A percentile compares a stretch with the other conserved stretches of the same genome.
These are phyloP conservation scores for Chaetothyriales sp. DNA, from an alignment of 2,329 filamentous ascomycete genomes.

Conservation along the genomic window DNA sequence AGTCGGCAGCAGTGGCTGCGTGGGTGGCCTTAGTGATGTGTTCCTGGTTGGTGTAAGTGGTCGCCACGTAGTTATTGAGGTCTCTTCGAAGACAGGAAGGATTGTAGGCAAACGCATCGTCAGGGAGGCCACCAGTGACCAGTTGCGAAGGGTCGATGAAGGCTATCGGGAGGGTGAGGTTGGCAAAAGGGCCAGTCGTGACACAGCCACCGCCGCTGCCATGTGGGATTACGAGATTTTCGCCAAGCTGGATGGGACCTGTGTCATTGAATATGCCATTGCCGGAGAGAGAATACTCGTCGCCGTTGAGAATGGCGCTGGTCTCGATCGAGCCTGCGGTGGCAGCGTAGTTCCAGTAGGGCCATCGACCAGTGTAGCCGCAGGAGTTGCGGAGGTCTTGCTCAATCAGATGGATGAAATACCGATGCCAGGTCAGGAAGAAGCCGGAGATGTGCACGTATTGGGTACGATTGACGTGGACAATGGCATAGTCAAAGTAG, in stretches of 20 bases:
- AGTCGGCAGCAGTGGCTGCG: constrained; percentile 11
- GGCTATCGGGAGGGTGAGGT: constrained; percentile 11
- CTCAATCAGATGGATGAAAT: constrained; percentile 30
- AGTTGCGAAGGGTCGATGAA: constrained; percentile 14
- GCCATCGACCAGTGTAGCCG: constrained; percentile 30
- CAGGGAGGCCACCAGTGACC: constrained; percentile 8
- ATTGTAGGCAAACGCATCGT: constrained; percentile 14
- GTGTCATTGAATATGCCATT: constrained; percentile 16
- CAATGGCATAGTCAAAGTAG: constrained; percentile 28
- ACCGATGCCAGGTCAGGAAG: constrained; percentile 33
- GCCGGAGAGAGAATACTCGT: constrained; percentile 23
- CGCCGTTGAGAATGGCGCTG: constrained; percentile 25
- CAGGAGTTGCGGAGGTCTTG: constrained; percentile 30
- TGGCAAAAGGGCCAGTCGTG: constrained; percentile 17
- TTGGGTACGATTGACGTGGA: constrained; percentile 25
- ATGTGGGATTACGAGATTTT: constrained; percentile 13
- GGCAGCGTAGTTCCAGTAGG: constrained; percentile 28
- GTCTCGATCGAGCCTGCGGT: constrained; percentile 18
- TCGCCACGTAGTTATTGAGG: constrained; percentile 15
- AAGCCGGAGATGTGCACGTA: constrained; percentile 23
- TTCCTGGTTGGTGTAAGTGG: constrained; percentile 13
- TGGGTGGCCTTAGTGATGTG: constrained; percentile 11
- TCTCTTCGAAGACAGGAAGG: constrained; percentile 15
- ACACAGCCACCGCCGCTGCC: constrained; percentile 19
- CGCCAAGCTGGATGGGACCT: constrained; percentile 10